These are phyloP conservation scores for Beta lomatogona DNA, from an alignment of 179 eudicot species.

Conservation along the genomic window DNA sequence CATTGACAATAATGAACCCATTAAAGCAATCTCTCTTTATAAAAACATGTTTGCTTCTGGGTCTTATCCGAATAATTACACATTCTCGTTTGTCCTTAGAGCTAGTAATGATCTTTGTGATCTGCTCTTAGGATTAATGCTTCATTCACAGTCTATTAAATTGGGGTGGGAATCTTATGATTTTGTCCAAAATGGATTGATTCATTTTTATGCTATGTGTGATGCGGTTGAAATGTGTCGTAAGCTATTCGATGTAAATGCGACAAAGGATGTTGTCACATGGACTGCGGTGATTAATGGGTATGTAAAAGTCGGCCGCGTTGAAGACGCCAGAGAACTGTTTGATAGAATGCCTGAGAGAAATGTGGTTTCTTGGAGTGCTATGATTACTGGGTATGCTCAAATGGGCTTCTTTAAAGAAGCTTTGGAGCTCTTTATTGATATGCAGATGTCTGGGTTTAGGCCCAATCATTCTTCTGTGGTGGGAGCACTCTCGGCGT, in stretches of 20 bases:
- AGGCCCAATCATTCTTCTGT: slow-evolving; percentile 56
- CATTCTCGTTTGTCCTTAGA: slow-evolving; percentile 48
- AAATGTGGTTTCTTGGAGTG: slow-evolving; percentile 69
- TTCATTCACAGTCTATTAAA: slow-evolving; percentile 52
- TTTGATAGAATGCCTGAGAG: slow-evolving; percentile 53
- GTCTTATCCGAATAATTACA: slow-evolving; percentile 42
- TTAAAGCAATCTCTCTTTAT: slow-evolving; percentile 29
- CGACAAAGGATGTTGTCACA: slow-evolving; percentile 54
- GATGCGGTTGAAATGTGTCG: slow-evolving; percentile 40
- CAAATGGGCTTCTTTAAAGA: slow-evolving; percentile 57
- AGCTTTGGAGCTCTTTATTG: slow-evolving; percentile 59
- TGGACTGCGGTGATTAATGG: slow-evolving; percentile 76
- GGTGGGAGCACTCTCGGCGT: slow-evolving; percentile 71
- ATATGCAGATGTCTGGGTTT: slow-evolving; percentile 59
- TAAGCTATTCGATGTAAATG: slow-evolving; percentile 53
- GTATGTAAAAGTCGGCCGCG: slow-evolving; percentile 40
- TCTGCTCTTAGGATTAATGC: slow-evolving; percentile 38
- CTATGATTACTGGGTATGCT: slow-evolving; percentile 70
- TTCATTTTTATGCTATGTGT: slow-evolving; percentile 56
- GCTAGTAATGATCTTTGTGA: slow-evolving; percentile 41
- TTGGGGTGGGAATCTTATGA: slow-evolving; percentile 78
- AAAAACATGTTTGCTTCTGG: slow-evolving; percentile 42
- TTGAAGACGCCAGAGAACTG: slow-evolving; percentile 40
- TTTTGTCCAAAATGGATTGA: slow-evolving; percentile 79
- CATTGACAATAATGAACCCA: slow-evolving; percentile 31